phyloP scores from a whole-genome alignment of 768 basidiomycete genomes.

The Inosperma sp. region DNA sequence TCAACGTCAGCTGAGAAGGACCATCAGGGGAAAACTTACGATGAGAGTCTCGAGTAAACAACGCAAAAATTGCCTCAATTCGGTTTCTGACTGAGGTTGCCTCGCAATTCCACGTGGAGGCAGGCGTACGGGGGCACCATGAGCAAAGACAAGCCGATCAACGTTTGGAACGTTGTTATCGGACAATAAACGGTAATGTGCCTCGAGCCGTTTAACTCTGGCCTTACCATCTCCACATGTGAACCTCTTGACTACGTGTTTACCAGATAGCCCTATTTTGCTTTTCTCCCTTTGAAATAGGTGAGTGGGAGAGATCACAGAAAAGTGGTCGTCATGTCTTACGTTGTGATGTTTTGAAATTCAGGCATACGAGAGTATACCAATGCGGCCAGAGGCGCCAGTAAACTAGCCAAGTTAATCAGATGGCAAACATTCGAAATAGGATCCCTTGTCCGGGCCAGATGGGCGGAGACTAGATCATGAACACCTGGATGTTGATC shows the following conservation, averaged over 20 bases:
- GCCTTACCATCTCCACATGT: neutral
- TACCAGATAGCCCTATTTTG: neutral
- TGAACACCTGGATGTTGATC: neutral
- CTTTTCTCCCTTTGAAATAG: neutral
- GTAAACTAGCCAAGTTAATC: neutral
- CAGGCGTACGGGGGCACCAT: neutral
- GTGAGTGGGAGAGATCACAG: neutral
- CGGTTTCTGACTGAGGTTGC: too few species aligned
- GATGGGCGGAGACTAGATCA: neutral
- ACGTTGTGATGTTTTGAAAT: neutral
- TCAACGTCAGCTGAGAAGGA: neutral
- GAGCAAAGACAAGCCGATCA: too few species aligned
- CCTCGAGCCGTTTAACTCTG: neutral
- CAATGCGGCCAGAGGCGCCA: slow-evolving; percentile 2
- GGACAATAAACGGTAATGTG: slow-evolving; percentile 3
- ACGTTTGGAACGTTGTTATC: slow-evolving; percentile 5
- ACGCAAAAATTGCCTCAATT: neutral
- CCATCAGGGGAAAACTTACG: neutral
- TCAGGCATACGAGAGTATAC: neutral
- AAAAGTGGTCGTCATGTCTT: neutral
- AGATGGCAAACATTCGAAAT: slow-evolving; percentile 5
- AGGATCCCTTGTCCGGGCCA: neutral
- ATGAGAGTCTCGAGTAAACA: slow-evolving; percentile 4
- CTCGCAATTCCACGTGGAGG: slow-evolving; percentile 3
- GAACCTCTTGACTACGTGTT: neutral